These are phyloP conservation scores for Sordariomycetes sp. DNA, from an alignment of 2,329 filamentous ascomycete genomes.

Conservation along the genomic window DNA sequence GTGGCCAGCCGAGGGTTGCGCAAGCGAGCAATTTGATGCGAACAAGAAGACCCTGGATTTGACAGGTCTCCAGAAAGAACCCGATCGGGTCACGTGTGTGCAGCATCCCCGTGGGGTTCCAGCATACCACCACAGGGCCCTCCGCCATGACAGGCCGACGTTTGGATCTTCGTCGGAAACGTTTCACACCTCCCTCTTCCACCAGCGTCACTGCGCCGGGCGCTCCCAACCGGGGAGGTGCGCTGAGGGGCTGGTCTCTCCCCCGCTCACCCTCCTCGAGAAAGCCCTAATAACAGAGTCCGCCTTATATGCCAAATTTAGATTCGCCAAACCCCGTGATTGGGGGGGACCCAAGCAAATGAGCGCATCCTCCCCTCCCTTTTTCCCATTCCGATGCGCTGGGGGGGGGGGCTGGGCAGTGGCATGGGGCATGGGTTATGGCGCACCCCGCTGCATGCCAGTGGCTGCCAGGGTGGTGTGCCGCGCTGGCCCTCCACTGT, in stretches of 20 bases:
- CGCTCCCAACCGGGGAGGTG: background rate
- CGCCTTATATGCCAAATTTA: slow-evolving; percentile 5
- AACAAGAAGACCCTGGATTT: too few species aligned
- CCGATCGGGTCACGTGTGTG: background rate
- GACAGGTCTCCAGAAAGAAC: background rate
- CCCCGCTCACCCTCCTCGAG: too few species aligned
- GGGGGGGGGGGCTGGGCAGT: background rate
- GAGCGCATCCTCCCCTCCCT: background rate
- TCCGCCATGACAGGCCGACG: background rate
- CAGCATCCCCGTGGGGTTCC: background rate
- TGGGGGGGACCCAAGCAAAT: background rate
- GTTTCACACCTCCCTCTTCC: background rate
- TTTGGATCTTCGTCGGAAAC: background rate
- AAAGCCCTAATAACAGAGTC: background rate
- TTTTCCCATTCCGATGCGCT: background rate
- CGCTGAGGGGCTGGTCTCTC: background rate
- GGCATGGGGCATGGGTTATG: too few species aligned
- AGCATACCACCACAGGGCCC: background rate
- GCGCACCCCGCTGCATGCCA: background rate
- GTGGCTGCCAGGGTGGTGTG: background rate
- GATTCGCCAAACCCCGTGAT: slow-evolving; percentile 1
- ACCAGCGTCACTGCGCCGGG: background rate
- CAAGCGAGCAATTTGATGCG: too few species aligned
- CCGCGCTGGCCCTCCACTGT: background rate
- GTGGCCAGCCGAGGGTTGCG: background rate